Evolutionary conservation across 169 alveolate species (phyloP), one percentile per base, ranked within the genome.

Genomic region (Plasmodium sp.): DNA sequence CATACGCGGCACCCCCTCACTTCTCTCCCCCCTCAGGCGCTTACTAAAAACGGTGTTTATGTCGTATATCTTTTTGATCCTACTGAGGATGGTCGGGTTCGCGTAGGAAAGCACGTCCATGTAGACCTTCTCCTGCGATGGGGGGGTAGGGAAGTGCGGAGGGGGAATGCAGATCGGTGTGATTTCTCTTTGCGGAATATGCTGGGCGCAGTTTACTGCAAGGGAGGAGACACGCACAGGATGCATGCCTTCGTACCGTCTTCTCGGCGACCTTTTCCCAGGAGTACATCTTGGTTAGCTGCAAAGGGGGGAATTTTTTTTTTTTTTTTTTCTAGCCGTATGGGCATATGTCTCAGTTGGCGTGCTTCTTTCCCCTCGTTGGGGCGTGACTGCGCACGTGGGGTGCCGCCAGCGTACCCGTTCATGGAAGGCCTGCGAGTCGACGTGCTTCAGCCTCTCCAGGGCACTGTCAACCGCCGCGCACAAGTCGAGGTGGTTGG

Each of bases 381-480:
- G 58, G 58, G 58, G 10, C n/a, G 2, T 62, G 2, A 62, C 7
- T 62, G 75, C 36, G 18, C 75, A 18, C 14, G 9, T 62, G 34
- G 36, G 14, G 58, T 48, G 58, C 16, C 58, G 58, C 58, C 1
- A 48, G 58, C 12, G 45, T 34, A 95, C 96, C 93, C 97, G 88
- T n/a, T 71, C 84, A 74, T 96, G 97, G 58, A 95, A 86, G 5
- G 34, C 22, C 39, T 91, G 67, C 2, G 95, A 77, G 54, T 95
- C 97, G 1, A 91, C 92, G 27, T 54, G 22, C 16, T 94, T 86
- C 33, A 96, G 74, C 92, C 83, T 83, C n/a, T 81, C 41, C 31
- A 96, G 93, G n/a, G 98, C 97, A 22, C 93, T 94, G 67, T 95
- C 98, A 43, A 96, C 93, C 10, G 96, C 94, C 54, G 94, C 33